Conservation (phyloP, 306 rosid species). For the Cicer chorassanicum region DNA sequence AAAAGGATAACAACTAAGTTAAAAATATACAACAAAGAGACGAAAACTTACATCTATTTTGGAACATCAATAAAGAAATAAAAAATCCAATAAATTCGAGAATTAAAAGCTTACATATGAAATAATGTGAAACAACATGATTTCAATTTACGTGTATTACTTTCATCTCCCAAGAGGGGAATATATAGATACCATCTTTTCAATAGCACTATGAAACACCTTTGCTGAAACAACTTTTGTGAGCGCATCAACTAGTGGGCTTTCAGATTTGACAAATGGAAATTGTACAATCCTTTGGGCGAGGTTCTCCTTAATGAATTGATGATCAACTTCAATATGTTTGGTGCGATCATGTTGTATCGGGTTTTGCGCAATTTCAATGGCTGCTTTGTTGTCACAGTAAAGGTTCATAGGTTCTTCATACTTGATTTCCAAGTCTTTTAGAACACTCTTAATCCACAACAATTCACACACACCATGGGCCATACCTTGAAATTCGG, state of each 20-base stretch:
- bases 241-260: neutral
- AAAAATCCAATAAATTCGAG: too few relatives aligned
- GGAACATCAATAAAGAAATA: too few relatives aligned
- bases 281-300: conserved; percentile 4
- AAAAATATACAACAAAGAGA: too few relatives aligned
- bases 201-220: neutral
- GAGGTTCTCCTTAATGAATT: neutral
- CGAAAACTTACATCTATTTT: too few relatives aligned
- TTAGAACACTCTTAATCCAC: neutral
- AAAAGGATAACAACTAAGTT: too few relatives aligned
- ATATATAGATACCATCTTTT: neutral
- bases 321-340: neutral
- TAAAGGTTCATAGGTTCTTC: neutral
- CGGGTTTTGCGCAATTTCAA: neutral
- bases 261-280: neutral
- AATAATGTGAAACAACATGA: too few relatives aligned
- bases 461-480: neutral
- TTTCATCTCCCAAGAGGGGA: too few relatives aligned
- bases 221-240: neutral
- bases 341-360: neutral
- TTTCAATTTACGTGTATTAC: too few relatives aligned
- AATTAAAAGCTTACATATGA: too few relatives aligned
- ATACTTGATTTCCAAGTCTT: neutral
- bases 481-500: neutral
- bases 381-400: conserved; percentile 6